These are phyloP conservation scores for Agapanthus africanus DNA, from an alignment of 106 monocot genomes.

Conservation along the genomic window DNA sequence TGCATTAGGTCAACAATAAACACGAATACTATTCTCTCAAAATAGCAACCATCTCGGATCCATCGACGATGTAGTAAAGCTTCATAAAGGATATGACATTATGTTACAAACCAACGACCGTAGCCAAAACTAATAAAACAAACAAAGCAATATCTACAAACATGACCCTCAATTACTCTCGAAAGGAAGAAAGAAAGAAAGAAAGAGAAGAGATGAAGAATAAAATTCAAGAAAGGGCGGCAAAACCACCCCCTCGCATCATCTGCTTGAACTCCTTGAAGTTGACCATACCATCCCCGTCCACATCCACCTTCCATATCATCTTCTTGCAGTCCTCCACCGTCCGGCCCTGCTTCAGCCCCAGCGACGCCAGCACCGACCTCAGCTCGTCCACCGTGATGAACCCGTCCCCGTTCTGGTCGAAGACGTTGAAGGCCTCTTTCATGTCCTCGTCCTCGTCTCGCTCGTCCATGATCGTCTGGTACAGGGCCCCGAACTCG, in stretches of 20 bases:
- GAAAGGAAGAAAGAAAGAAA: too few relatives aligned
- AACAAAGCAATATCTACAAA: too few relatives aligned
- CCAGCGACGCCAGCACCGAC: slow-evolving; percentile 37
- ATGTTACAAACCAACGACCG: too few relatives aligned
- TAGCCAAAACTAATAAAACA: too few relatives aligned
- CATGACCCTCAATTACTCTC: too few relatives aligned
- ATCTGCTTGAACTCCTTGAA: slow-evolving; percentile 49
- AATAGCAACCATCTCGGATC: too few relatives aligned
- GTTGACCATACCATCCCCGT: slow-evolving; percentile 47
- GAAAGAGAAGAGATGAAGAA: too few relatives aligned
- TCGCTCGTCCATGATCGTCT: slow-evolving; percentile 31
- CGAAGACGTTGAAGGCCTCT: slow-evolving; percentile 51
- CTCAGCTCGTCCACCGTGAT: slow-evolving; percentile 41
- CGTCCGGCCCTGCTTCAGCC: slow-evolving; percentile 35
- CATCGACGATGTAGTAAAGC: too few relatives aligned
- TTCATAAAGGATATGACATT: too few relatives aligned
- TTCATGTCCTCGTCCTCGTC: slow-evolving; percentile 38
- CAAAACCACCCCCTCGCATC: slow-evolving; percentile 37
- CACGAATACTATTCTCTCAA: too few relatives aligned
- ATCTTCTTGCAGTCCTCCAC: slow-evolving; percentile 32
- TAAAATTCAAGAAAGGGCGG: too few relatives aligned
- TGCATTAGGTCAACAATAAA: too few relatives aligned
- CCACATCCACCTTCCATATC: slow-evolving; percentile 39
- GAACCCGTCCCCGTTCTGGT: slow-evolving; percentile 51
- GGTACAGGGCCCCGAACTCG: slow-evolving; percentile 29